A percentile compares a stretch with the other conserved stretches of the same genome.
Evolutionary conservation across 768 basidiomycete genomes (phyloP).

Genomic region (Russula virescens): DNA sequence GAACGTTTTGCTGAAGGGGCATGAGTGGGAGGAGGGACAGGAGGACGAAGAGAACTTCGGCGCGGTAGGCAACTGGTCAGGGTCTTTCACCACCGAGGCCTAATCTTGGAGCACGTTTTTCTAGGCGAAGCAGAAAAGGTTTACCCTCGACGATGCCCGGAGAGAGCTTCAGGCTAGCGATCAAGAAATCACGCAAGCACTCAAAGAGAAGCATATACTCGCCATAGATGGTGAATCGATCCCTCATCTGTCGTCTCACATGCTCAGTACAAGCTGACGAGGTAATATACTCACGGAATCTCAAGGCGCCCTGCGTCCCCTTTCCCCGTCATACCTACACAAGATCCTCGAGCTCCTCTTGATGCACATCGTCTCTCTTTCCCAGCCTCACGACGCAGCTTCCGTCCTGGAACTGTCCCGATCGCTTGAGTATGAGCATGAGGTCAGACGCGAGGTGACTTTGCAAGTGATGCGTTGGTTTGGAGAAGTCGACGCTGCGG

Average conservation of each 20-base stretch:
- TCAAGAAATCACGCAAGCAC: slow-evolving; percentile 55
- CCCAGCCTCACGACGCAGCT: slow-evolving; percentile 46
- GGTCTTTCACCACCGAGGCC: neutral
- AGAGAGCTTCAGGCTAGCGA: slow-evolving; percentile 78
- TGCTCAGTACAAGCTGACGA: neutral
- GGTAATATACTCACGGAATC: neutral
- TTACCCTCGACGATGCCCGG: slow-evolving; percentile 59
- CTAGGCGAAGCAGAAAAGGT: slow-evolving; percentile 33
- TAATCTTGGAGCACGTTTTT: neutral
- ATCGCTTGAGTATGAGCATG: slow-evolving; percentile 66
- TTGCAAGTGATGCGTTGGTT: slow-evolving; percentile 81
- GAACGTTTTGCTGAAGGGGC: slow-evolving; percentile 50
- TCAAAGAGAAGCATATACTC: slow-evolving; percentile 67
- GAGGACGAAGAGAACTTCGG: slow-evolving; percentile 43
- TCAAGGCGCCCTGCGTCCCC: slow-evolving; percentile 66
- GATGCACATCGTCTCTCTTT: slow-evolving; percentile 61
- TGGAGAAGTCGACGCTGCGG: slow-evolving; percentile 41
- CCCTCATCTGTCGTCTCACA: neutral
- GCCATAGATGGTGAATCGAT: slow-evolving; percentile 53
- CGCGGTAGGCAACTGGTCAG: slow-evolving; percentile 24
- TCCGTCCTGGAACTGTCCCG: slow-evolving; percentile 54
- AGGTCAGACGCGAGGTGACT: slow-evolving; percentile 54
- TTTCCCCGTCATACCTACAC: slow-evolving; percentile 59
- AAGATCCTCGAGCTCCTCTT: slow-evolving; percentile 72
- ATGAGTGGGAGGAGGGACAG: slow-evolving; percentile 62